These are phyloP conservation scores for Chalciporus pseudorubinellus DNA, from an alignment of 768 basidiomycete species.

Conservation along the genomic window DNA sequence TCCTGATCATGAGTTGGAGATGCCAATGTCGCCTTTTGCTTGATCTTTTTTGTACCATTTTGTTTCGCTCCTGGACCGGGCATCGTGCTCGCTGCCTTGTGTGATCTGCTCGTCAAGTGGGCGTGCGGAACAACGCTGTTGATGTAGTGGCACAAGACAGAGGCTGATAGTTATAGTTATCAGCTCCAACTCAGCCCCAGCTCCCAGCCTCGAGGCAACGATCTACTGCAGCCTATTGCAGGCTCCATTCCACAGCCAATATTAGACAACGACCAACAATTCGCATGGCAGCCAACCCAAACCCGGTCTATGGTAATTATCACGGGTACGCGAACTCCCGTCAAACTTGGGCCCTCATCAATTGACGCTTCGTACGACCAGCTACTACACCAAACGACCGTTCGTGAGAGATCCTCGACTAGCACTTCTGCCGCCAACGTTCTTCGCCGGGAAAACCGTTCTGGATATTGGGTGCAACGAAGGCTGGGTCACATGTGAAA, in stretches of 20 bases:
- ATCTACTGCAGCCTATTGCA: too few species aligned
- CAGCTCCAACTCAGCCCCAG: background rate
- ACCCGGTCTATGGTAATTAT: constrained; percentile 69
- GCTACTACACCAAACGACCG: constrained; percentile 78
- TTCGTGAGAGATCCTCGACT: constrained; percentile 62
- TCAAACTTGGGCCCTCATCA: background rate
- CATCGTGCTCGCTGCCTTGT: constrained; percentile 10
- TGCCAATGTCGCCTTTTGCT: constrained; percentile 8
- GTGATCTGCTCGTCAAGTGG: background rate
- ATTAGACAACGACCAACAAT: too few species aligned
- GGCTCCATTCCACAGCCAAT: too few species aligned
- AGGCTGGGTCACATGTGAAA: constrained; percentile 81
- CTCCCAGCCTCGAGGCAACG: too few species aligned
- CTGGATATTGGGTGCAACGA: constrained; percentile 89
- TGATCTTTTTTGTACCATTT: constrained; percentile 17
- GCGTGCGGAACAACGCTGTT: background rate
- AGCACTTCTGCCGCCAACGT: constrained; percentile 48
- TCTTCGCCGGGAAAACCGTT: constrained; percentile 58
- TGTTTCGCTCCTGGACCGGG: constrained; percentile 29
- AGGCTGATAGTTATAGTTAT: too few species aligned
- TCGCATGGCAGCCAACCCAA: constrained; percentile 10
- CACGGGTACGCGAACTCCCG: constrained; percentile 47
- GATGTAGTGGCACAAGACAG: too few species aligned
- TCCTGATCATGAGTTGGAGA: background rate
- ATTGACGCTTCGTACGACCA: constrained; percentile 21